A percentile compares a stretch with the other conserved stretches of the same genome.
phyloP scores from a whole-genome alignment of 352 stramenopile species.

The Phytophthora capsici region DNA sequence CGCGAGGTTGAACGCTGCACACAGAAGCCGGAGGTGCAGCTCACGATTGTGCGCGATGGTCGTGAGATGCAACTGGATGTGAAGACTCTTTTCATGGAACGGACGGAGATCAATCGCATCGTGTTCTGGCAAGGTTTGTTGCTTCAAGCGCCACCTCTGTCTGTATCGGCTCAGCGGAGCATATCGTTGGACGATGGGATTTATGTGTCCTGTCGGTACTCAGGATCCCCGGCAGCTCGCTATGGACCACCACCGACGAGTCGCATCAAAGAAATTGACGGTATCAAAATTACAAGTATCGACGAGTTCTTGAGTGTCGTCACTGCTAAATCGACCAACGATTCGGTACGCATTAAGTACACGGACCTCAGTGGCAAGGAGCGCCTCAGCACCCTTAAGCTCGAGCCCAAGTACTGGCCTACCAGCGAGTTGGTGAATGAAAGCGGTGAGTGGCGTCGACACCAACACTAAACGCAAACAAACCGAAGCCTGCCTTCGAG shows the following conservation, averaged over 20 bases:
- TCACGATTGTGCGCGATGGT: constrained; percentile 89
- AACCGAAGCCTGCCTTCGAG: too few relatives aligned
- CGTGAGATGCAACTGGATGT: constrained; percentile 71
- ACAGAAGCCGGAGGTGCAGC: constrained; percentile 78
- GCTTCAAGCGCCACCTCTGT: constrained; percentile 88
- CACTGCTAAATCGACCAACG: constrained; percentile 52
- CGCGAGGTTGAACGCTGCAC: constrained; percentile 82
- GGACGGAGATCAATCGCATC: constrained; percentile 90
- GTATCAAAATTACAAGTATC: constrained; percentile 84
- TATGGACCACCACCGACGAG: constrained; percentile 89
- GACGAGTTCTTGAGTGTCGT: constrained; percentile 91
- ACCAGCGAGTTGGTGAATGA: constrained; percentile 87
- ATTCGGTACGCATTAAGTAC: constrained; percentile 91
- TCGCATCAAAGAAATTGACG: constrained; percentile 92
- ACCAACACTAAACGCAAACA: constrained; percentile 39
- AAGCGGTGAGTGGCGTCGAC: constrained; percentile 78
- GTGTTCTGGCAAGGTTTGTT: constrained; percentile 93
- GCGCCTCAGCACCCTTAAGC: constrained; percentile 87
- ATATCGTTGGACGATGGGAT: constrained; percentile 86
- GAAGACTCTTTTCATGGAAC: constrained; percentile 83
- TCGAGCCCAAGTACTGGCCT: constrained; percentile 91
- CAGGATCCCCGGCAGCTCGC: constrained; percentile 86
- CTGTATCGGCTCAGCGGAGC: constrained; percentile 83
- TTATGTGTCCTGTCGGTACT: constrained; percentile 89
- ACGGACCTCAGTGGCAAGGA: constrained; percentile 89